These are phyloP conservation scores for Filobasidium wieringae DNA, from an alignment of 768 basidiomycete genomes.

Conservation along the genomic window DNA sequence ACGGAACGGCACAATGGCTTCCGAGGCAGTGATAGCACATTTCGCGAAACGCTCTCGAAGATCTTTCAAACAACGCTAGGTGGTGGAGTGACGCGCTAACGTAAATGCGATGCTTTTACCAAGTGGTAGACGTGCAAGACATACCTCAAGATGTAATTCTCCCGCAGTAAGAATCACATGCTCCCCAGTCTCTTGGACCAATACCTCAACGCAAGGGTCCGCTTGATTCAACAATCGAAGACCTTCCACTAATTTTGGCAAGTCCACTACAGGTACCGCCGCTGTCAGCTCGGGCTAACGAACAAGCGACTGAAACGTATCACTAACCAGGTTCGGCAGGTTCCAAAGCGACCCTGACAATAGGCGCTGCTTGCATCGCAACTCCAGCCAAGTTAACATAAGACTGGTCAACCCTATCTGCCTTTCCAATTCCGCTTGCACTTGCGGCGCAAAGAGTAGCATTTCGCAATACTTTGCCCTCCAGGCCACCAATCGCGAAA, in stretches of 20 bases:
- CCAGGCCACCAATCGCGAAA: slow-evolving; percentile 80
- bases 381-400: slow-evolving; percentile 33
- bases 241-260: slow-evolving; percentile 77
- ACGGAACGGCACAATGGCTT: slow-evolving; percentile 93
- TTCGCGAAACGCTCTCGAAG: slow-evolving; percentile 88
- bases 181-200: slow-evolving; percentile 94
- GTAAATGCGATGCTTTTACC: too few relatives aligned
- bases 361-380: slow-evolving; percentile 52
- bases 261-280: slow-evolving; percentile 46
- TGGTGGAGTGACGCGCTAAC: neutral
- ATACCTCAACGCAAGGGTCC: slow-evolving; percentile 93
- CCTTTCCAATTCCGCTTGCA: slow-evolving; percentile 28
- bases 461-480: slow-evolving; percentile 77
- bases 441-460: slow-evolving; percentile 73
- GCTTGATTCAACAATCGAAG: slow-evolving; percentile 81
- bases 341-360: slow-evolving; percentile 89
- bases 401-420: slow-evolving; percentile 2
- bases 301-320: neutral
- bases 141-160: slow-evolving; percentile 85
- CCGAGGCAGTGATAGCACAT: slow-evolving; percentile 82
- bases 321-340: slow-evolving; percentile 50
- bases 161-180: slow-evolving; percentile 94
- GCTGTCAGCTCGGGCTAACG: neutral
- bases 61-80: slow-evolving; percentile 85
- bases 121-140: too few relatives aligned